Conservation (phyloP, 139 green algal species). For the Coccomyxa sp. region DNA sequence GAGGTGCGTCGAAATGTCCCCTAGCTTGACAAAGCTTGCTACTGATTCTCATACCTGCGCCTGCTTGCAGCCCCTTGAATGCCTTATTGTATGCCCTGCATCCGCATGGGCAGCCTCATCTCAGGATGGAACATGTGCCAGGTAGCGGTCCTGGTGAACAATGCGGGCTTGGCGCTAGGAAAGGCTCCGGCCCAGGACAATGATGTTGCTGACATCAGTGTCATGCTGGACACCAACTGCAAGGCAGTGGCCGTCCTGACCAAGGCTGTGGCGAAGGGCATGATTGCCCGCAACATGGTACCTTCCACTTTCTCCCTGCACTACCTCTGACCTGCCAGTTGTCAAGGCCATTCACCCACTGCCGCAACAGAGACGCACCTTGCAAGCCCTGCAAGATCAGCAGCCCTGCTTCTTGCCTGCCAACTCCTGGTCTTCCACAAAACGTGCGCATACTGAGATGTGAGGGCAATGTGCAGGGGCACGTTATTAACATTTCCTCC, state of each 20-base stretch:
- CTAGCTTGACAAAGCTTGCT: no score
- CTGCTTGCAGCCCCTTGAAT: no score
- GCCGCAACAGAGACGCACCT: no score
- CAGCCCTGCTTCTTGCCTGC: no score
- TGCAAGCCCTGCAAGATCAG: no score
- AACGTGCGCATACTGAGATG: neutral
- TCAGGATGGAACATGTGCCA: constrained; percentile 6
- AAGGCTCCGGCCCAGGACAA: constrained; percentile 20
- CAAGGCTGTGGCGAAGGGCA: constrained; percentile 39
- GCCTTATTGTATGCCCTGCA: no score
- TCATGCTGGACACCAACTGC: constrained; percentile 84
- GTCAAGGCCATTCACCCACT: no score
- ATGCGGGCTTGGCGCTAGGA: constrained; percentile 69
- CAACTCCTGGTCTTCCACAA: no score
- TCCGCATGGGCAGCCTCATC: neutral
- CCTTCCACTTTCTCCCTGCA: neutral
- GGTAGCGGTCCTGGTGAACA: constrained; percentile 84
- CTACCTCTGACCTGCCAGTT: no score
- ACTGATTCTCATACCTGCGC: no score
- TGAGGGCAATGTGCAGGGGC: neutral
- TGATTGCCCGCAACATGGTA: neutral
- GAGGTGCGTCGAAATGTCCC: no score
- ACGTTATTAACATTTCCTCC: constrained; percentile 64
- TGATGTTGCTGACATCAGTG: constrained; percentile 38
- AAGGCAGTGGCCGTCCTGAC: constrained; percentile 62